Conservation (phyloP, 192 early-diverging fungal species). For the Allomyces macrogynus region DNA sequence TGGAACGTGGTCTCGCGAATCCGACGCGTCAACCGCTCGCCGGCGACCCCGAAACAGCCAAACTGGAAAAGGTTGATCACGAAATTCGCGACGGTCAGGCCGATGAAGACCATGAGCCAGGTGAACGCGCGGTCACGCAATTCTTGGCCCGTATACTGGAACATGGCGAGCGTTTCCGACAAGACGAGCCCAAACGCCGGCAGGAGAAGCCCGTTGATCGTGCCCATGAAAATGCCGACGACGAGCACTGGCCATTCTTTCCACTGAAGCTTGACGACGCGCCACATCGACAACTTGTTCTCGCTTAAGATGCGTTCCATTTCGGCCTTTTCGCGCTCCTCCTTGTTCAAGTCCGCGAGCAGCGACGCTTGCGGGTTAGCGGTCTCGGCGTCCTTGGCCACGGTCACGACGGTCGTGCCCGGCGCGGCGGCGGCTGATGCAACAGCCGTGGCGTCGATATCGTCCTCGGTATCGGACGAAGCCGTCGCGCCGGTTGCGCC, state of each 20-base stretch:
- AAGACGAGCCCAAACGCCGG: conserved; percentile 61
- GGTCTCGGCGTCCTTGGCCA: not conserved
- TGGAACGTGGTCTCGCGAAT: conserved; percentile 17
- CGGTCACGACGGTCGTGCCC: not conserved
- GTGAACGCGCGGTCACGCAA: not conserved
- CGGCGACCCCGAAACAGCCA: conserved; percentile 12
- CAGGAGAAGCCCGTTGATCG: conserved; percentile 18
- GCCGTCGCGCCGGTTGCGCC: conserved; percentile 7
- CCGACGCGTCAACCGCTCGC: conserved; percentile 15
- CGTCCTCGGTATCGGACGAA: not conserved
- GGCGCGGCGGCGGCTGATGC: not conserved
- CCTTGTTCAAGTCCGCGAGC: not conserved
- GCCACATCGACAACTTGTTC: conserved; percentile 28
- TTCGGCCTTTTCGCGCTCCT: conserved; percentile 5
- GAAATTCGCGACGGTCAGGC: not conserved
- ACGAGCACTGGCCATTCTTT: conserved; percentile 20
- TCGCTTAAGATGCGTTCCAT: conserved; percentile 12
- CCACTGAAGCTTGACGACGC: conserved; percentile 27
- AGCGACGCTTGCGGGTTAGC: not conserved
- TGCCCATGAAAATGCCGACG: conserved; percentile 3
- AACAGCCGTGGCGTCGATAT: not conserved
- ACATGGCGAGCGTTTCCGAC: not conserved
- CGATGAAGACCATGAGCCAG: not conserved
- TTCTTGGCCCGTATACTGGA: not conserved
- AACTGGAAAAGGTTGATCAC: not conserved